Conservation (phyloP, 2,329 filamentous ascomycete species). For the Fusarium sp. region DNA sequence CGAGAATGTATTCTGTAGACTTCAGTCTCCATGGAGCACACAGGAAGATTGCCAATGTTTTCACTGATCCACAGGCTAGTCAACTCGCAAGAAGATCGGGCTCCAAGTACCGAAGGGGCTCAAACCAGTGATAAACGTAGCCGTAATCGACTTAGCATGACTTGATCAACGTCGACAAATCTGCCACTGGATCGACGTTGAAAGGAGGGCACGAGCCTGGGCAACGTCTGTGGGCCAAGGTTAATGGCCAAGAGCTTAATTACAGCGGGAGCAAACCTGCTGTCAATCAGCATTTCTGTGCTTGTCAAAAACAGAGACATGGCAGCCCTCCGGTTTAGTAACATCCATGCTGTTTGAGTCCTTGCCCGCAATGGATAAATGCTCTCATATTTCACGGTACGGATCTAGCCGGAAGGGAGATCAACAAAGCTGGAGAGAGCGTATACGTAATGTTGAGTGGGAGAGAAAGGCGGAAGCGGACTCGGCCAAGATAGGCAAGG, state of each 20-base stretch:
- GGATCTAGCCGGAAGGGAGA: slow-evolving; percentile 44
- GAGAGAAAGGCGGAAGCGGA: slow-evolving; percentile 17
- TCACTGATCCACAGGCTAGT: slow-evolving; percentile 13
- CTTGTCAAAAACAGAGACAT: slow-evolving; percentile 17
- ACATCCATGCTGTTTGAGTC: slow-evolving; percentile 4
- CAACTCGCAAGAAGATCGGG: slow-evolving; percentile 3
- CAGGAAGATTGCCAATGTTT: background rate
- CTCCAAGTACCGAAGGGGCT: background rate
- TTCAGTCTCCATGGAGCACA: background rate
- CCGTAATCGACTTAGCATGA: slow-evolving; percentile 3
- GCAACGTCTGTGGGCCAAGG: slow-evolving; percentile 7
- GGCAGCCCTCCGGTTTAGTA: slow-evolving; percentile 2
- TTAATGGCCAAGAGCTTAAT: background rate
- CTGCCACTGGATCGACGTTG: slow-evolving; percentile 5
- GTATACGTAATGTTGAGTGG: slow-evolving; percentile 19
- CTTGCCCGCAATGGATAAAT: slow-evolving; percentile 27
- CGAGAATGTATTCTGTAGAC: slow-evolving; percentile 14
- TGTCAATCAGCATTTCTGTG: slow-evolving; percentile 10
- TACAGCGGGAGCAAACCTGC: background rate
- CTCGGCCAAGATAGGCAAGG: slow-evolving; percentile 22
- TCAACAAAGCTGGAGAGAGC: slow-evolving; percentile 31
- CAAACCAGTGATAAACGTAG: background rate
- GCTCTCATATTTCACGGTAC: slow-evolving; percentile 30
- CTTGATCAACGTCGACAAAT: slow-evolving; percentile 2
- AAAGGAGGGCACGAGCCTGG: slow-evolving; percentile 10